phyloP scores from a whole-genome alignment of 177 flowering plant genomes.

The Vitis hybrid region DNA sequence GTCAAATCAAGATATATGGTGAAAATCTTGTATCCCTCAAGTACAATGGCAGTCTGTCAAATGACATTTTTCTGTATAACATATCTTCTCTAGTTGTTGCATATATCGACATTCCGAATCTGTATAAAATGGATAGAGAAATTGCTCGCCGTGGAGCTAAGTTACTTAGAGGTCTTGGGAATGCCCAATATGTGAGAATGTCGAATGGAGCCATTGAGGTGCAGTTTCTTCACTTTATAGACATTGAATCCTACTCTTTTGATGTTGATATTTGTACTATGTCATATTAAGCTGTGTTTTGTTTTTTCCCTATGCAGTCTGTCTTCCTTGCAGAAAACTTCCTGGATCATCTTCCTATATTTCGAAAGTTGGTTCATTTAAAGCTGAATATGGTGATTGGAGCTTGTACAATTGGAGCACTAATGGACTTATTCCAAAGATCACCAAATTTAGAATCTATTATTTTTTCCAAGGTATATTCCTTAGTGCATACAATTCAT shows the following conservation, averaged over 20 bases:
- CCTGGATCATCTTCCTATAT: conserved; percentile 9
- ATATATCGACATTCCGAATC: conserved; percentile 8
- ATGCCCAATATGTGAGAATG: conserved; percentile 10
- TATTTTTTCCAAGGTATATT: conserved; percentile 12
- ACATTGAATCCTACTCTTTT: not conserved
- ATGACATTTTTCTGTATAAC: conserved; percentile 12
- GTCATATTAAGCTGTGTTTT: not conserved
- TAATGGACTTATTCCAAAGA: conserved; percentile 12
- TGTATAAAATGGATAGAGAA: not conserved
- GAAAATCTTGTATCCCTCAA: conserved; percentile 14
- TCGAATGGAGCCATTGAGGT: conserved; percentile 22
- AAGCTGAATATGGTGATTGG: conserved; percentile 20
- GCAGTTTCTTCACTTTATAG: not conserved
- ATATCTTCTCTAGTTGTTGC: conserved; percentile 20
- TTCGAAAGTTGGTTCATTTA: conserved; percentile 20
- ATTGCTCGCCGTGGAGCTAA: conserved; percentile 11
- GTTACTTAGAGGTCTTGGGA: conserved; percentile 14
- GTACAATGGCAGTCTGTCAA: conserved; percentile 18
- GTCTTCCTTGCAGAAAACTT: conserved; percentile 10
- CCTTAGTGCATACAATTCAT: not conserved
- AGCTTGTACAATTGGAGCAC: not conserved
- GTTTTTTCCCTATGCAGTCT: conserved; percentile 7
- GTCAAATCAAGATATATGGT: conserved; percentile 26
- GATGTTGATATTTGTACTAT: not conserved
- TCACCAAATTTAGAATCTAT: conserved; percentile 19